Conservation (phyloP, 345 rosid genomes). For the Balakata baccata region DNA sequence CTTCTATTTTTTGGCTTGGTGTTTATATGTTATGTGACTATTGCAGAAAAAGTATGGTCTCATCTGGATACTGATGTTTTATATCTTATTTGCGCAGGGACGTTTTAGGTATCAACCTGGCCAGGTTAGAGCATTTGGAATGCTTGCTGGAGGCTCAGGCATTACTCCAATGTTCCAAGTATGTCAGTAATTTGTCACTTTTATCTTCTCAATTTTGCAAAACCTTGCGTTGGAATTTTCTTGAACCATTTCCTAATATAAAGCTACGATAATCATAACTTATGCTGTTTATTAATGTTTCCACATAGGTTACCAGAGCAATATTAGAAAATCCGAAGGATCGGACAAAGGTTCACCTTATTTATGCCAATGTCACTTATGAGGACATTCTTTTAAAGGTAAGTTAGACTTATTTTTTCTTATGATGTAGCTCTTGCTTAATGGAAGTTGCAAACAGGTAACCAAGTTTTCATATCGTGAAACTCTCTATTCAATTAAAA, state of each 20-base stretch:
- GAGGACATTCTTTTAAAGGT: constrained; percentile 98
- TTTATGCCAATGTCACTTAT: constrained; percentile 79
- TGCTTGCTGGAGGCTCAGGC: constrained; percentile 99
- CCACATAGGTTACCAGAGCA: constrained; percentile 75
- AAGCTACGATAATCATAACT: constrained; percentile 1
- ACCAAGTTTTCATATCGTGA: not conserved
- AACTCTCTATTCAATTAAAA: not conserved
- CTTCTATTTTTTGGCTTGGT: not conserved
- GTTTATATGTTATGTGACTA: not conserved
- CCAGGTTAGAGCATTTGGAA: constrained; percentile 89
- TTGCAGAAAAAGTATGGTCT: not conserved
- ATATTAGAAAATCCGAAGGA: constrained; percentile 87
- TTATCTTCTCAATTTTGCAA: not conserved
- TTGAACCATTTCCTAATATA: not conserved
- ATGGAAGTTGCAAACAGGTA: too few relatives aligned
- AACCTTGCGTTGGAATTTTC: not conserved
- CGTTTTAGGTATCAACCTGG: constrained; percentile 88
- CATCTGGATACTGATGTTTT: not conserved
- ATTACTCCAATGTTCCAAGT: constrained; percentile 99
- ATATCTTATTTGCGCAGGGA: constrained; percentile 50
- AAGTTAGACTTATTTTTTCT: constrained; percentile 12
- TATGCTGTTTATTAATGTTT: constrained; percentile 17
- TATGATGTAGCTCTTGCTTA: not conserved
- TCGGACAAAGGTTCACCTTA: constrained; percentile 72
- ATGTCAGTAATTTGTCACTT: constrained; percentile 15